Conservation (phyloP, 163 green algal species). For the Smithsoniella earleae region DNA sequence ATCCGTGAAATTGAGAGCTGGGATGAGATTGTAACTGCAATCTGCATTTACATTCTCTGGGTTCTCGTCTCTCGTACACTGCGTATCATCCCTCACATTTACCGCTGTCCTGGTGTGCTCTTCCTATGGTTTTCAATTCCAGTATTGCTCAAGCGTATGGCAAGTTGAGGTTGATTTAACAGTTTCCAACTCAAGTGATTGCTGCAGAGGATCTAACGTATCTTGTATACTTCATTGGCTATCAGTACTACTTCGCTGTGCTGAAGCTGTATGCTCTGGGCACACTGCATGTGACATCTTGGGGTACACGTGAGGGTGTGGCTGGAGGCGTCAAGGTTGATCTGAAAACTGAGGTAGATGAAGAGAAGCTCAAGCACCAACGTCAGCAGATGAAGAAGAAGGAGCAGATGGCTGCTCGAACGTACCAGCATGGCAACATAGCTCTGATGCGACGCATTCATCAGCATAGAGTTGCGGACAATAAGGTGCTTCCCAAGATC, state of each 20-base stretch:
- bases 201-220: slow-evolving; percentile 29
- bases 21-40: neutral
- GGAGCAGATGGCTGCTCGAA: neutral
- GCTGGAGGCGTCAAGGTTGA: neutral
- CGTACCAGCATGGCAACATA: slow-evolving; percentile 25
- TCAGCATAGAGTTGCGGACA: too few relatives aligned
- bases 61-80: slow-evolving; percentile 26
- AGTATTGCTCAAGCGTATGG: too few relatives aligned
- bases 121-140: too few relatives aligned
- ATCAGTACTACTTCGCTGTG: slow-evolving; percentile 30
- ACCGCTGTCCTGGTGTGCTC: slow-evolving; percentile 23
- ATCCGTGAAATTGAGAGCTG: slow-evolving; percentile 12
- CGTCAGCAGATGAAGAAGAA: slow-evolving; percentile 24
- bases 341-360: neutral
- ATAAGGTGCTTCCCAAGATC: too few relatives aligned
- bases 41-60: slow-evolving; percentile 30
- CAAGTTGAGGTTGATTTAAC: too few relatives aligned
- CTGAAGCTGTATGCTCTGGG: slow-evolving; percentile 25
- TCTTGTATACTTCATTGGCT: slow-evolving; percentile 26
- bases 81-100: slow-evolving; percentile 26
- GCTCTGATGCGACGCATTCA: slow-evolving; percentile 29
- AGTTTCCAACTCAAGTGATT: too few relatives aligned
- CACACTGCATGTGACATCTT: slow-evolving; percentile 28
- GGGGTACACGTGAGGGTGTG: slow-evolving; percentile 26
- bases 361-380: neutral